phyloP scores from a whole-genome alignment of 768 basidiomycete genomes.

The Boletus sp. region DNA sequence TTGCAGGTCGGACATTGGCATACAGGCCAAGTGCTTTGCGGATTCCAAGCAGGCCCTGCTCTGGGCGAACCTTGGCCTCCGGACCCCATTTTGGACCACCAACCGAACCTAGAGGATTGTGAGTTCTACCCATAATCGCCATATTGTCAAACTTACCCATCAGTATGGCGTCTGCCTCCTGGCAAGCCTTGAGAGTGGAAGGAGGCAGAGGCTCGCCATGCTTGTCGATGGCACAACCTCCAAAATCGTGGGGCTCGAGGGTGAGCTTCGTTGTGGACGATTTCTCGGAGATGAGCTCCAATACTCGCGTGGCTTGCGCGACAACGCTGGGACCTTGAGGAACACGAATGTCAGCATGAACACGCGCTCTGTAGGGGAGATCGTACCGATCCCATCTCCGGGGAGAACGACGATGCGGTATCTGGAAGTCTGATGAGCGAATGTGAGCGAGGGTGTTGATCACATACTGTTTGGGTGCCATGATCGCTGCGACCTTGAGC shows the following conservation, averaged over 20 bases:
- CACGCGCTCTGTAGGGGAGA: not conserved
- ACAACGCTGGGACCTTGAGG: conserved; percentile 85
- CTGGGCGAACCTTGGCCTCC: conserved; percentile 83
- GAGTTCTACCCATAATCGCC: not conserved
- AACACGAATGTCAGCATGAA: not conserved
- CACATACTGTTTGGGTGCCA: conserved; percentile 47
- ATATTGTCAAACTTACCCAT: conserved; percentile 66
- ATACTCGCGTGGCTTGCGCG: conserved; percentile 78
- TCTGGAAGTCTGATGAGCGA: conserved; percentile 37
- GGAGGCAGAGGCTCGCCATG: conserved; percentile 82
- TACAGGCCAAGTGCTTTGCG: conserved; percentile 94
- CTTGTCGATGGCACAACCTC: conserved; percentile 90
- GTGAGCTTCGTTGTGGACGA: conserved; percentile 67
- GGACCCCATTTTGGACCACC: conserved; percentile 99
- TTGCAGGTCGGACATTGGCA: conserved; percentile 97
- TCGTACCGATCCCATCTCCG: conserved; percentile 95
- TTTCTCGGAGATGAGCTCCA: conserved; percentile 65
- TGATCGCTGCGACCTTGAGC: conserved; percentile 12
- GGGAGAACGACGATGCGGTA: conserved; percentile 87
- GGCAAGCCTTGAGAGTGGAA: conserved; percentile 83
- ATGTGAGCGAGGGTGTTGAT: conserved; percentile 11
- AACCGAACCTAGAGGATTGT: conserved; percentile 70
- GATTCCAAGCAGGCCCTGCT: conserved; percentile 83
- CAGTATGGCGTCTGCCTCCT: conserved; percentile 92
- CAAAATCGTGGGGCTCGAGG: conserved; percentile 78